Evolutionary conservation across 1,139 yeast species (phyloP).

Genomic region (Barnettozyma hawaiiensis): DNA sequence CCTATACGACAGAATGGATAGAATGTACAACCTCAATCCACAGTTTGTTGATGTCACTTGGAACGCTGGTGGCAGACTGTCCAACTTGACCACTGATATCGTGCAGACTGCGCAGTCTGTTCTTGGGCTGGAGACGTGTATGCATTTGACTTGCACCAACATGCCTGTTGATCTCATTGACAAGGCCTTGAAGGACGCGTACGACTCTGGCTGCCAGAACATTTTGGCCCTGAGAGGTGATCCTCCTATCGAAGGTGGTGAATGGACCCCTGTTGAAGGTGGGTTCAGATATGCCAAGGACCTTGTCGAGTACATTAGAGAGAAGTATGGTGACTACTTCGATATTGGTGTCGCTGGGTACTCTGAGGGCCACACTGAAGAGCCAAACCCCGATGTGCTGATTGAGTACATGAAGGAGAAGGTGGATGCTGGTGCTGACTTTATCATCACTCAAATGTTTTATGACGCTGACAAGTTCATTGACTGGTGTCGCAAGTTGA

Average conservation of each 20-base stretch:
- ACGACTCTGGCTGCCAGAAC: constrained; percentile 89
- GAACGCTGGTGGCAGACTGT: constrained; percentile 94
- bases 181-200: constrained; percentile 80
- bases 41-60: constrained; percentile 93
- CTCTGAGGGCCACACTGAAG: constrained; percentile 82
- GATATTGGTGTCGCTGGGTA: constrained; percentile 74
- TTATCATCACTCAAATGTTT: constrained; percentile 88
- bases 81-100: constrained; percentile 81
- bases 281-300: constrained; percentile 73
- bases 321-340: constrained; percentile 55
- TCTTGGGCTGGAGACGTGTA: constrained; percentile 93
- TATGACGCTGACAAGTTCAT: constrained; percentile 86
- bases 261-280: constrained; percentile 48
- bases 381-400: constrained; percentile 50
- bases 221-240: constrained; percentile 85
- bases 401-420: constrained; percentile 74
- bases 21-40: constrained; percentile 92
- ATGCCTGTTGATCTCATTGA: constrained; percentile 83
- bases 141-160: constrained; percentile 96
- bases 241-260: constrained; percentile 64
- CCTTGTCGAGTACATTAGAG: constrained; percentile 48
- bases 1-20: constrained; percentile 92
- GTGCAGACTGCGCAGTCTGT: constrained; percentile 88
- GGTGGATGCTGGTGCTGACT: constrained; percentile 89
- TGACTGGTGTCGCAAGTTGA: constrained; percentile 69